Evolutionary conservation across 2,329 filamentous ascomycete species (phyloP).

Genomic region (Bipolaris victoriae): DNA sequence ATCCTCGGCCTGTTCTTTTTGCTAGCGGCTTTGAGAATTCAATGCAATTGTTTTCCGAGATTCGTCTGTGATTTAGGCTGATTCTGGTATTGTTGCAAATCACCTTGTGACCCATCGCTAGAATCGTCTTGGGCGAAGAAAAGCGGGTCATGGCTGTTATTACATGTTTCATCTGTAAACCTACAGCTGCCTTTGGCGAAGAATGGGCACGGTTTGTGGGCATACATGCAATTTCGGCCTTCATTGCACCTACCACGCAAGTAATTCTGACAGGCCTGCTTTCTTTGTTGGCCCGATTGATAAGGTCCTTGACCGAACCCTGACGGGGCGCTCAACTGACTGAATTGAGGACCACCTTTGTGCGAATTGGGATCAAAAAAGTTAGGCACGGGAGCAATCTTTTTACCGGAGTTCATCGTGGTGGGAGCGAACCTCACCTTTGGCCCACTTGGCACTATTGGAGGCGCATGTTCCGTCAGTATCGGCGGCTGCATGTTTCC

Average conservation of each 20-base stretch:
- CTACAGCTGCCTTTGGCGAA: neutral
- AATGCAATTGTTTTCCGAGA: neutral
- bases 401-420: neutral
- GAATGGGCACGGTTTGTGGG: neutral
- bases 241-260: neutral
- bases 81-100: neutral
- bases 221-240: constrained; percentile 1
- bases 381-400: neutral
- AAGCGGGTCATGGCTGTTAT: neutral
- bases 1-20: neutral
- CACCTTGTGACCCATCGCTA: neutral
- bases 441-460: neutral
- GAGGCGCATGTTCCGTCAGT: neutral
- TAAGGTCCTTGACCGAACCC: neutral
- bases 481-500: neutral
- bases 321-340: neutral
- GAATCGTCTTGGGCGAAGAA: neutral
- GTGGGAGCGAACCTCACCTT: neutral
- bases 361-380: neutral
- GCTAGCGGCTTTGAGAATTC: neutral
- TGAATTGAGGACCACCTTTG: neutral
- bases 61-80: neutral
- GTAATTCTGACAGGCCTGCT: neutral
- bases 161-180: neutral
- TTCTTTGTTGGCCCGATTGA: neutral